Base-by-base conservation (phyloP, 345 rosid genomes). In the Lagerstroemia speciosa region DNA sequence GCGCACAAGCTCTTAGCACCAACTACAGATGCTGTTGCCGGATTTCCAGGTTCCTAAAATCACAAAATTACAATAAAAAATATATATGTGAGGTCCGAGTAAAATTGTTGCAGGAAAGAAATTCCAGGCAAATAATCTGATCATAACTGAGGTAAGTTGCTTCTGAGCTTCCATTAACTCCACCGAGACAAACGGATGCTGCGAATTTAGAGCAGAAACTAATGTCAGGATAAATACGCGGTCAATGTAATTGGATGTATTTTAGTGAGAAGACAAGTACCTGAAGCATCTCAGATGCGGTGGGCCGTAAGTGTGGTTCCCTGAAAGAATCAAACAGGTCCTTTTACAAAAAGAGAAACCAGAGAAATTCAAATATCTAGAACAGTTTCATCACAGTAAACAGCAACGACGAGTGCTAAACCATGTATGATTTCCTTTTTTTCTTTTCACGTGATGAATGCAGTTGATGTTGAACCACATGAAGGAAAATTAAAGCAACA, bases 151-250 rank as follows among this genome's bases (percentile, higher is more conserved):
- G 73, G 64, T 78, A 70, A 62, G 72, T 40, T 78, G 73, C 36
- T 73, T 65, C 67, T 82, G 69, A 78, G 84, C 70, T 68, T 88
- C 98, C 67, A 61, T 73, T 73, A 80, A 83, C 40, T 79, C 80
- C 41, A 89, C 88, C 71, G 84, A 83, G 67, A 91, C 83, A 84
- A 93, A 93, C 1, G 92, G 87, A 74, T 93, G 97, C 97, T 91
- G 92, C 83, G 78, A 36, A 69, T 57, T 71, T 74, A 36, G 36
- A 76, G 72, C 41, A 73, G 68, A 69, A 69, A 63, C 5, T 50
- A 62, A 69, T 11, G 14, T 12, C 20, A 58, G 33, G 0, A 58
- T 27, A 30, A 58, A 50, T 43, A 37, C 30, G 20, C 40, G 11
- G 38, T 58, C 63, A 27, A 41, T 41, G 12, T 30, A 27, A 27